Percentiles rank a stretch among this genome's conserved stretches.
Conservation (phyloP, 108 stramenopile species). For the Nitzschia sp. region DNA sequence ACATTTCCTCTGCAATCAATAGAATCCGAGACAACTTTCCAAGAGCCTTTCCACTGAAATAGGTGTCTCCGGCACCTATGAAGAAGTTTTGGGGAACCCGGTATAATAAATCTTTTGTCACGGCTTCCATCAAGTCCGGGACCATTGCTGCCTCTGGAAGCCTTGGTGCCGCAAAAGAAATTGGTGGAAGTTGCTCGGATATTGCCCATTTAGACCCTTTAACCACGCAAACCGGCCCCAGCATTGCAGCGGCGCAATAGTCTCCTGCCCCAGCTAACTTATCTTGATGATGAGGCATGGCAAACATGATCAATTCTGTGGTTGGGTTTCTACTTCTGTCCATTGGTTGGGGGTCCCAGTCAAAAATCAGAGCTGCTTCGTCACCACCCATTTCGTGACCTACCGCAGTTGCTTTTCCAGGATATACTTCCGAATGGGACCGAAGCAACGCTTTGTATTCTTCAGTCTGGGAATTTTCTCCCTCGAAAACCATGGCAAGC, state of each 20-base stretch:
- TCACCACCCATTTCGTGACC: slow-evolving; percentile 11
- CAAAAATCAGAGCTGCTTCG: slow-evolving; percentile 38
- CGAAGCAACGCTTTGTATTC: slow-evolving; percentile 47
- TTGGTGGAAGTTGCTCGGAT: slow-evolving; percentile 32
- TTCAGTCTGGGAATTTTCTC: slow-evolving; percentile 13
- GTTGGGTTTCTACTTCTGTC: slow-evolving; percentile 15
- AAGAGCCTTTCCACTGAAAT: slow-evolving; percentile 89
- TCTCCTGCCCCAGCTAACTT: slow-evolving; percentile 17
- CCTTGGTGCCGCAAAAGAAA: slow-evolving; percentile 59
- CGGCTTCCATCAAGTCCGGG: slow-evolving; percentile 47
- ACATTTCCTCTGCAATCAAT: slow-evolving; percentile 76
- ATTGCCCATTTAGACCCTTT: slow-evolving; percentile 39
- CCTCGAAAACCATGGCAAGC: slow-evolving; percentile 22
- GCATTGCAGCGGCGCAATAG: slow-evolving; percentile 31
- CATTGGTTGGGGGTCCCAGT: slow-evolving; percentile 35
- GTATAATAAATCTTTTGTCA: slow-evolving; percentile 52
- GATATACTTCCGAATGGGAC: slow-evolving; percentile 60
- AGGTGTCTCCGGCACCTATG: slow-evolving; percentile 91
- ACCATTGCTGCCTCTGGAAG: slow-evolving; percentile 43
- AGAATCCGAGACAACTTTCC: slow-evolving; percentile 85
- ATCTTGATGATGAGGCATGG: slow-evolving; percentile 74
- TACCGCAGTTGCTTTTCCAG: slow-evolving; percentile 44
- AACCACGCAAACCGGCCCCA: slow-evolving; percentile 45
- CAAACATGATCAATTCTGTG: slow-evolving; percentile 55
- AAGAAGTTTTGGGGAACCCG: slow-evolving; percentile 71